Base-by-base conservation (phyloP, 2,329 filamentous ascomycete species). In the Penicillium thymicola region DNA sequence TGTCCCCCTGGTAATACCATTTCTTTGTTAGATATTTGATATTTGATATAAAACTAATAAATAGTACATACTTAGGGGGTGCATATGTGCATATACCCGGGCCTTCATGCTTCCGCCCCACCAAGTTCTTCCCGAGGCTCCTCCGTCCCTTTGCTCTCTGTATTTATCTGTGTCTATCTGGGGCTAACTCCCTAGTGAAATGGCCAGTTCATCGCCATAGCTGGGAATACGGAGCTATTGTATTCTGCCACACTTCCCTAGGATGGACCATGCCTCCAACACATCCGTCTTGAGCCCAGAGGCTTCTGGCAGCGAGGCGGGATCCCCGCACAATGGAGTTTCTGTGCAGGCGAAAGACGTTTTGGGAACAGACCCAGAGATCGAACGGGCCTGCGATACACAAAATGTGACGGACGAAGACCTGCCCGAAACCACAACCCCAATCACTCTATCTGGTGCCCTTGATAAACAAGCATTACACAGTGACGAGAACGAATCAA, bases 181-280 rank as follows among this genome's bases (percentile, higher is more conserved):
- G 40, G 38, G 40, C 21, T 45, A 36, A 27, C 16, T 36, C 21
- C n/a, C 30, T 23, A 40, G 27, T 32, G 36, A 54, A 41, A 54
- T 54, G 51, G 51, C 43, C 16, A 13, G 32, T 40, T 41, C 3
- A 34, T 36, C 6, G 51, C 44, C 51, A 34, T 54, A 54, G 51
- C 27, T 32, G 27, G 43, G 43, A 41, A 48, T 16, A 51, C 27
- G 25, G 23, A 37, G 7, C 14, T 46, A 30, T 43, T 28, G 23
- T 34, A 50, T 57, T 42, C 45, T 53, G 54, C 52, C 36, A 53
- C 25, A 25, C 37, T 41, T 51, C 34, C 25, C 41, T 64, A 71
- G 63, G 37, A 73, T 74, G 71, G 67, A 68, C 56, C 61, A 71
- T 69, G 68, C 56, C 55, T 60, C 61, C 43, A 61, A 63, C 48